phyloP scores from a whole-genome alignment of 176 grass and related monocot genomes.

The Thinopyrum elongatum region DNA sequence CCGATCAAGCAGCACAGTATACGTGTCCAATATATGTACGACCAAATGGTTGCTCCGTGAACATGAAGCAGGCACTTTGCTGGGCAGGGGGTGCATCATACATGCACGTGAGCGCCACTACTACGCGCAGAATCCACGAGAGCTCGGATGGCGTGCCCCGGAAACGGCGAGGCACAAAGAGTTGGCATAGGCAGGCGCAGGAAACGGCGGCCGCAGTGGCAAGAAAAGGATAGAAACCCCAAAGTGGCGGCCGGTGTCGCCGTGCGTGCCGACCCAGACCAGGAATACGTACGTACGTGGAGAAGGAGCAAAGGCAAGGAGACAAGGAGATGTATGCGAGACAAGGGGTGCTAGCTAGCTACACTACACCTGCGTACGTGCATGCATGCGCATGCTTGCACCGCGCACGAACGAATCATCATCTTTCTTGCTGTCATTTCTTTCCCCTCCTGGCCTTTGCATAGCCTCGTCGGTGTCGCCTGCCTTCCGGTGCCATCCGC shows the following conservation, averaged over 20 bases:
- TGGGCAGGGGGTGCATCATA: not conserved
- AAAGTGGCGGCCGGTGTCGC: conserved; percentile 37
- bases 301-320: conserved; percentile 27
- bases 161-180: conserved; percentile 29
- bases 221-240: conserved; percentile 54
- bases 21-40: no score
- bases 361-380: not conserved
- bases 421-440: not conserved
- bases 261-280: not conserved
- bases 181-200: not conserved
- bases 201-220: conserved; percentile 26
- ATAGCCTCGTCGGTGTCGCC: conserved; percentile 26
- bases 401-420: not conserved
- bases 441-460: conserved; percentile 25
- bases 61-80: not conserved
- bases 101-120: conserved; percentile 25
- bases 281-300: conserved; percentile 5
- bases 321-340: conserved; percentile 32
- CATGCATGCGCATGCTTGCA: not conserved
- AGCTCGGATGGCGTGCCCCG: conserved; percentile 39
- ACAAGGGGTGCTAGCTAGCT: not conserved
- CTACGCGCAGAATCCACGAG: conserved; percentile 3
- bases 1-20: not conserved
- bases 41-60: no score
- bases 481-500: conserved; percentile 36